Base-by-base conservation (phyloP, 1,284 basidiomycete genomes). In the Apiotrichum veenhuisii region DNA sequence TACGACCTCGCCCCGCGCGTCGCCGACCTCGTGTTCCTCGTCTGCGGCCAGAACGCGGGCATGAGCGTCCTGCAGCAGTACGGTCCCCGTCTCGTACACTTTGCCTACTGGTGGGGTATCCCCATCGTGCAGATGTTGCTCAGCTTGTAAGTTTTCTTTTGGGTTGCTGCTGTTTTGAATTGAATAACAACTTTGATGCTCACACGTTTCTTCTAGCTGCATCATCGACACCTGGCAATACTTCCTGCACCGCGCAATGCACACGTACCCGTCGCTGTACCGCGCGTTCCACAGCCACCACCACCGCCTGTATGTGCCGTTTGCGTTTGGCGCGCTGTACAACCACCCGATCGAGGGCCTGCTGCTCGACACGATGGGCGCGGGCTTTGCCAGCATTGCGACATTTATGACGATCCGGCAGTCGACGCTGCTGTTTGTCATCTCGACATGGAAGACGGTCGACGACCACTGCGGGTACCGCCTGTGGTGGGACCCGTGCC, bases 141-240 rank as follows among this genome's bases (percentile, higher is more conserved):
- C 44, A 92, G 91, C 26, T 88, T 94, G 93, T 95, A 71, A 77
- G 92, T 84, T 0, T 26, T 20, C 25, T 30, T 30, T 12, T 7
- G 7, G 7, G 12, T 30, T 12, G 12, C 12, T 5, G 12, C 30
- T 12, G 12, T 5, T 12, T 30, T 30, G 7, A 30, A 30, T 5
- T 30, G 5, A 18, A 5, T n/a, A 25, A 12, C 22, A 14, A 17
- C 20, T 25, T 11, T 20, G 9, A 2, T 38, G 55, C 62, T 67
- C 12, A 64, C 57, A n/a, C n/a, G n/a, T n/a, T 30, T 36, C 18
- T 20, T n/a, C 1, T 63, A 97, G 93, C 80, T 89, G 96, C 75
- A 75, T 95, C 61, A 88, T 98, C 71, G 95, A 99, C 78, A 93
- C 94, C 34, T 98, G 93, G 93, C 93, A 99, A 78, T 99, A 98